phyloP scores from a whole-genome alignment of 257 asterid species.

The Penstemon eatonii region DNA sequence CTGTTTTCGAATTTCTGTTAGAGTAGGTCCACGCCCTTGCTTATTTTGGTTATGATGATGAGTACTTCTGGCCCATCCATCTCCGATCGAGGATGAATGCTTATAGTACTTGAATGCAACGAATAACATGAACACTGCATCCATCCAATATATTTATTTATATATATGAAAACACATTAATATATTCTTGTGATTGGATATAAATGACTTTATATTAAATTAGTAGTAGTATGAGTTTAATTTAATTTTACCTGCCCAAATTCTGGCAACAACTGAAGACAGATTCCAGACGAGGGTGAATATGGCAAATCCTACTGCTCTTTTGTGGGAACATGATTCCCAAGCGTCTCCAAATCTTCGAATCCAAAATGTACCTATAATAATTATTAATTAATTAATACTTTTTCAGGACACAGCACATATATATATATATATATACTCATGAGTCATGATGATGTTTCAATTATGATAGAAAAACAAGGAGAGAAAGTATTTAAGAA shows the following conservation, averaged over 20 bases:
- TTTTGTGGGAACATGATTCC: slow-evolving; percentile 83
- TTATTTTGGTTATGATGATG: slow-evolving; percentile 22
- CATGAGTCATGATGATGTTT: too few species aligned
- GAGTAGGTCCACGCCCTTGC: slow-evolving; percentile 31
- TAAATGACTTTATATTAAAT: too few species aligned
- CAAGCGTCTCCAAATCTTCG: slow-evolving; percentile 68
- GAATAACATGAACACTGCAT: slow-evolving; percentile 81
- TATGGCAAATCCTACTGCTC: slow-evolving; percentile 71
- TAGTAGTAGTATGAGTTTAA: neutral
- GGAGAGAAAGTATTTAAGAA: too few species aligned
- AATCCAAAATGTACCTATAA: slow-evolving; percentile 74
- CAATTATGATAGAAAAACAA: too few species aligned
- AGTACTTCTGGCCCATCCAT: slow-evolving; percentile 40
- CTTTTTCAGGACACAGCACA: too few species aligned
- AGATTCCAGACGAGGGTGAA: slow-evolving; percentile 84
- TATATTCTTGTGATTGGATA: neutral
- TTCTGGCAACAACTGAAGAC: slow-evolving; percentile 63
- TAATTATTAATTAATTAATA: too few species aligned
- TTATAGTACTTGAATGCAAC: slow-evolving; percentile 88
- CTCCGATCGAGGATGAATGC: slow-evolving; percentile 43
- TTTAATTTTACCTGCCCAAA: slow-evolving; percentile 80
- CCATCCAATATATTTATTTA: too few species aligned
- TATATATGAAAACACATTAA: neutral
- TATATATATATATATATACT: too few species aligned
- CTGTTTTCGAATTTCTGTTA: slow-evolving; percentile 36